Percentiles rank a stretch among this genome's conserved stretches.
Evolutionary conservation across 805 yeast species (phyloP).

Genomic region (Isabelozyma heimii): DNA sequence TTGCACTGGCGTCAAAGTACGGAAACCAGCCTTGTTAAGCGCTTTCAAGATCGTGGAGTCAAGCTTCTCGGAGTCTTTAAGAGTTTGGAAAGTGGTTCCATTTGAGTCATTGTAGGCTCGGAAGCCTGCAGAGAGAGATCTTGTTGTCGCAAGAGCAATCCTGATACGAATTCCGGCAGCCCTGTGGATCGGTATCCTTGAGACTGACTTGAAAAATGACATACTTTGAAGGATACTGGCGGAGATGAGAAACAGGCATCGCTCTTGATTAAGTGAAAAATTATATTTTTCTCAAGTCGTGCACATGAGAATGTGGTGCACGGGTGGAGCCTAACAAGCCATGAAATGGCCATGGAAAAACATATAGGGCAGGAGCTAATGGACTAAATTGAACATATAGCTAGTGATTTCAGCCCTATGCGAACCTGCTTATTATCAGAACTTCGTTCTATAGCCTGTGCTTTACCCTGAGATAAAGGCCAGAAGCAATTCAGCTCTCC

Average conservation of each 20-base stretch:
- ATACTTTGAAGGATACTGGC: no score
- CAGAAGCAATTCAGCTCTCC: no score
- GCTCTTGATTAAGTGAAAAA: not conserved
- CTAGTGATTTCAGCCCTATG: no score
- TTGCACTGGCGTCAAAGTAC: constrained; percentile 67
- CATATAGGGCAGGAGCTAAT: no score
- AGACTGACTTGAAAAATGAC: not conserved
- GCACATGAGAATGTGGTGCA: not conserved
- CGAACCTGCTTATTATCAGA: no score
- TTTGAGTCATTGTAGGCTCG: not conserved
- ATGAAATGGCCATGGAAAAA: no score
- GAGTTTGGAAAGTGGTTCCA: not conserved
- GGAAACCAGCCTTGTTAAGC: constrained; percentile 43
- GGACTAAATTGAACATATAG: no score
- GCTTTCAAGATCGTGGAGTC: constrained; percentile 10
- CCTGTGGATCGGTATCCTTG: not conserved
- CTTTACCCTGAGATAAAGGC: no score
- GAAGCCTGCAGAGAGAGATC: not conserved
- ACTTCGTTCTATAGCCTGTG: no score
- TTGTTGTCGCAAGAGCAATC: no score
- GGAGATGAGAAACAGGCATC: not conserved
- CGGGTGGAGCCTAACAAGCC: no score
- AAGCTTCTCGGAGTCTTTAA: not conserved
- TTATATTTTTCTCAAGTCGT: not conserved
- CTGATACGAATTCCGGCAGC: no score